These are phyloP conservation scores for Bacterosira constricta DNA, from an alignment of 108 stramenopile genomes.

Conservation along the genomic window DNA sequence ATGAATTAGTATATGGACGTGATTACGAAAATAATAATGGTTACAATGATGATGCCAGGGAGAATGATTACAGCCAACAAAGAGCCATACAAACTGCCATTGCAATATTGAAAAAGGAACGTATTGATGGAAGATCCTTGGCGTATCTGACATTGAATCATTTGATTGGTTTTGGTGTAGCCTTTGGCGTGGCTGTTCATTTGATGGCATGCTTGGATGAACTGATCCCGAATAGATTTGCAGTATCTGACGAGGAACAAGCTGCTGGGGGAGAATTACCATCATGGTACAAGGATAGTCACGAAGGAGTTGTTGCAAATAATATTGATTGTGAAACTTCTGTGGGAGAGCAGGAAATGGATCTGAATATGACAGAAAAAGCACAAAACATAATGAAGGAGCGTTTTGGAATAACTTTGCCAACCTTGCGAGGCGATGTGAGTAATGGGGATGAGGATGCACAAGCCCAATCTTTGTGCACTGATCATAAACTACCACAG, in stretches of 20 bases:
- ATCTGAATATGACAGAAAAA: constrained; percentile 7
- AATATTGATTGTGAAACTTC: background rate
- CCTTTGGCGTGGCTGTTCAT: constrained; percentile 40
- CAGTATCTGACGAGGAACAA: background rate
- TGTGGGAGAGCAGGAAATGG: background rate
- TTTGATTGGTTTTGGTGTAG: constrained; percentile 30
- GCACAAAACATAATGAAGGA: constrained; percentile 60
- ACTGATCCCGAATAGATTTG: background rate
- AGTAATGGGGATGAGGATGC: background rate
- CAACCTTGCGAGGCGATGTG: constrained; percentile 15
- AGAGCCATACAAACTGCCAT: constrained; percentile 15
- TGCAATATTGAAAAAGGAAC: constrained; percentile 8
- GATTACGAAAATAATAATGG: background rate
- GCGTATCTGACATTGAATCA: constrained; percentile 28
- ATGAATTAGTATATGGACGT: too few species aligned
- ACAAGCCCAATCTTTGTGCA: background rate
- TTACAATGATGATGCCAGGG: background rate
- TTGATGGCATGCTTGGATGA: constrained; percentile 11
- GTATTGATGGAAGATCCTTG: constrained; percentile 30
- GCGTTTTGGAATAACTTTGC: constrained; percentile 59
- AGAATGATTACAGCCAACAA: background rate
- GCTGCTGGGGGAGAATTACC: background rate
- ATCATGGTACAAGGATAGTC: constrained; percentile 19
- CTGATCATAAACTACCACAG: background rate
- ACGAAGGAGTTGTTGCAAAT: background rate